Conservation (phyloP, 1,139 yeast species). For the Barnettozyma hawaiiensis region DNA sequence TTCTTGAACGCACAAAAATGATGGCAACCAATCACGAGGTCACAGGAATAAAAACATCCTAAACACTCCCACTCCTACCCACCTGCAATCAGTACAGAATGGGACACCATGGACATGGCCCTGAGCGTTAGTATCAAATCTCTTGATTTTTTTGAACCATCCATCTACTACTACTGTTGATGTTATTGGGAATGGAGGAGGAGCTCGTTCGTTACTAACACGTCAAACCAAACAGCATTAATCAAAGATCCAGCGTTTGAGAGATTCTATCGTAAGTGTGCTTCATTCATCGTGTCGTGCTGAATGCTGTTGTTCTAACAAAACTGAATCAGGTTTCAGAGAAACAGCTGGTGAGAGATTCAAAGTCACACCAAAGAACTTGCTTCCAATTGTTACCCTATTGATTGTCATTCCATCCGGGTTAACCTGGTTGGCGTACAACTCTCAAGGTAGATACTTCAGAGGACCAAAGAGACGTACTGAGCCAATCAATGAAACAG, state of each 20-base stretch:
- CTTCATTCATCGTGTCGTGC: background rate
- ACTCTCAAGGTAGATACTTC: slow-evolving; percentile 20
- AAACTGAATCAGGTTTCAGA: slow-evolving; percentile 17
- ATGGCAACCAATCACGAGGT: no score
- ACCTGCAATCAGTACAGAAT: background rate
- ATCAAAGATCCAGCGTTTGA: slow-evolving; percentile 24
- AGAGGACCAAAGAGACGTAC: slow-evolving; percentile 21
- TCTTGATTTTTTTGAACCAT: no score
- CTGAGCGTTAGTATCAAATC: slow-evolving; percentile 19
- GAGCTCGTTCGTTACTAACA: background rate
- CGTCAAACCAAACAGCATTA: slow-evolving; percentile 14
- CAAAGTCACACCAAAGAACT: slow-evolving; percentile 20
- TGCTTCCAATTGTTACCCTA: slow-evolving; percentile 15
- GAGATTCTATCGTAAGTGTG: slow-evolving; percentile 21
- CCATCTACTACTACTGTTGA: no score
- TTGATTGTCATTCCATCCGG: slow-evolving; percentile 20
- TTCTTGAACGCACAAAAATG: no score
- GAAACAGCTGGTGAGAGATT: slow-evolving; percentile 20
- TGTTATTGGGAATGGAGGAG: no score
- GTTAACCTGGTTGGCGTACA: slow-evolving; percentile 19
- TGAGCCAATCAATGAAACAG: slow-evolving; percentile 20
- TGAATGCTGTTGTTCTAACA: background rate
- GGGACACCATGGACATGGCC: slow-evolving; percentile 15
- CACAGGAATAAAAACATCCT: background rate
- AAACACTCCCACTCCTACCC: background rate